These are phyloP conservation scores for Verticillium dahliae DNA, from an alignment of 2,329 filamentous ascomycete species.

Conservation along the genomic window DNA sequence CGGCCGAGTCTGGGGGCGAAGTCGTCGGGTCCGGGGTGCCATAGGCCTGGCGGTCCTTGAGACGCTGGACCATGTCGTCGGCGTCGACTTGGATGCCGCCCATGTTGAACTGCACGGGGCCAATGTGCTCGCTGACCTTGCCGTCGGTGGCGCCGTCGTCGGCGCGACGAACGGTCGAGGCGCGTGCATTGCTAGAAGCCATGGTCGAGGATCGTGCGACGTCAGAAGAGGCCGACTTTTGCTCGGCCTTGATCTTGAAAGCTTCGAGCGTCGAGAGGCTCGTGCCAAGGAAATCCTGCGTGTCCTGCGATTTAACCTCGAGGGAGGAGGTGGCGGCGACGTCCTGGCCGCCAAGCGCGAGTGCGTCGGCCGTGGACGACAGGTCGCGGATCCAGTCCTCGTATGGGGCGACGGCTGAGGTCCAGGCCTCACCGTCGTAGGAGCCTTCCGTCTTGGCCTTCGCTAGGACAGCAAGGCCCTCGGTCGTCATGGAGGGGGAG, in stretches of 20 bases:
- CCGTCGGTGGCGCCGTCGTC: conserved; percentile 29
- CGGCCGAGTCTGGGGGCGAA: conserved; percentile 24
- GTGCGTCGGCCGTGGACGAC: conserved; percentile 46
- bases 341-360: conserved; percentile 45
- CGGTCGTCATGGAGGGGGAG: conserved; percentile 15
- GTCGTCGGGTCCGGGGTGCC: conserved; percentile 37
- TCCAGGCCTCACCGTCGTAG: conserved; percentile 27
- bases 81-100: conserved; percentile 94
- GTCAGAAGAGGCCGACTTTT: conserved; percentile 17
- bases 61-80: conserved; percentile 81
- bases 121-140: conserved; percentile 71
- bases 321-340: conserved; percentile 34
- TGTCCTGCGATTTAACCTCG: conserved; percentile 64
- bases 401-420: conserved; percentile 62
- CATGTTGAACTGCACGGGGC: conserved; percentile 96
- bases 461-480: conserved; percentile 13
- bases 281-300: conserved; percentile 68
- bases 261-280: conserved; percentile 72
- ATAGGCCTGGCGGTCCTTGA: conserved; percentile 62
- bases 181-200: conserved; percentile 17
- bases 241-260: conserved; percentile 49
- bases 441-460: conserved; percentile 14
- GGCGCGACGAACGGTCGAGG: conserved; percentile 17
- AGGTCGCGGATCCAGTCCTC: conserved; percentile 76
- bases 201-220: conserved; percentile 14